Base-by-base conservation (phyloP, 805 yeast genomes). In the Lachancea waltii region DNA sequence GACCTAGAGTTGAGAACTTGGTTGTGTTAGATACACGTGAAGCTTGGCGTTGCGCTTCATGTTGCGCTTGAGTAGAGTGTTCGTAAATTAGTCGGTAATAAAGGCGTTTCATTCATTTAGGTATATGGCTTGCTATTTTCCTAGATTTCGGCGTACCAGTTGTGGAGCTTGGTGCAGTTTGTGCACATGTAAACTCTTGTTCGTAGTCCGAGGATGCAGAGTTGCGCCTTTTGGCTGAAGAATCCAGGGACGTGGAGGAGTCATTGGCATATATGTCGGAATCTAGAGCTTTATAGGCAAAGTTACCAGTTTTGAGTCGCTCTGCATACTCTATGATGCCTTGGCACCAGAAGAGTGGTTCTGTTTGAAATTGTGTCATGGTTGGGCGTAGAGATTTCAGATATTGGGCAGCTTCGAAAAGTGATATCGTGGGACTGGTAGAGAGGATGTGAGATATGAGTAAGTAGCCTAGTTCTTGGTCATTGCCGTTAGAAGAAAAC, bases 401-500 rank as follows among this genome's bases (percentile, higher is more conserved):
- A 27, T 53, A 57, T 29, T 49, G 49, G 25, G 57, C 49, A 3
- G 59, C 62, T n/a, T 59, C 60, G 19, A 41, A 21, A 4, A 54
- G 33, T 9, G 48, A 48, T 8, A 45, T 24, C 10, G 35, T 31
- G 8, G 61, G 50, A 25, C 53, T 48, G 28, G 48, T 51, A 29
- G 44, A 51, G 29, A 58, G 26, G 8, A 58, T 48, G 4, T 46
- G 38, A 1, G 63, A 57, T 2, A 53, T 45, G 22, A 60, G 35
- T 20, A 59, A 34, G 3, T 54, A 45, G 3, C 48, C 42, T 16
- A 60, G 24, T 6, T 51, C 47, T 27, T 50, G 58, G 35, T 58
- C 60, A 35, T 50, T 51, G 6, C 56, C 58, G 30, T 47, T 43
- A 20, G 54, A 43, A 6, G 55, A 46, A 16, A 56, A 54, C 2